Conservation (phyloP, 306 rosid genomes). For the Sphenostylis stenocarpa region DNA sequence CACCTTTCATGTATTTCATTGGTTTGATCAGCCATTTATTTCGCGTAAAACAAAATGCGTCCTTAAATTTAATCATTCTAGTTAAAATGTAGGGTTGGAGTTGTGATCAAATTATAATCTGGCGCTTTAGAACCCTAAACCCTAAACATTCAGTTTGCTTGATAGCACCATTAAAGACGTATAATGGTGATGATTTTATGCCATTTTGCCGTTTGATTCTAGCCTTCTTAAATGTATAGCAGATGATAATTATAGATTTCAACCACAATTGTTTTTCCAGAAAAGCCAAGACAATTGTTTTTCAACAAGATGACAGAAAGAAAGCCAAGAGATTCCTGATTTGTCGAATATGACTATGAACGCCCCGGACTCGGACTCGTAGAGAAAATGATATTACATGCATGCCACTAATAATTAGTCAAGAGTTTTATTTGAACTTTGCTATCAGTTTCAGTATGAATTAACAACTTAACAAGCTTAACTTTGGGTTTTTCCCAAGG, state of each 20-base stretch:
- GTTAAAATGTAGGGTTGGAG: background rate
- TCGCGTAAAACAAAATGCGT: background rate
- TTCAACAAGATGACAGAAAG: background rate
- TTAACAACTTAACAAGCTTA: too few species aligned
- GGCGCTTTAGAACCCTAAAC: background rate
- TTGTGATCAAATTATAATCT: background rate
- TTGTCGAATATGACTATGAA: too few species aligned
- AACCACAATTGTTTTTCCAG: too few species aligned
- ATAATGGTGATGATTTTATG: too few species aligned
- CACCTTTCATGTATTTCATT: background rate
- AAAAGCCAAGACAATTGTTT: too few species aligned
- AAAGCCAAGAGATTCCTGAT: too few species aligned
- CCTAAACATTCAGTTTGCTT: background rate
- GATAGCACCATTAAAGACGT: background rate
- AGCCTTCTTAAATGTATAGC: background rate
- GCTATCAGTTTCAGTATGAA: too few species aligned
- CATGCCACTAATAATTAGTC: too few species aligned
- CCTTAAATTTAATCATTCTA: background rate
- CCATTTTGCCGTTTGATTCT: background rate
- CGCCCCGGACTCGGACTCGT: too few species aligned
- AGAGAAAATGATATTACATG: too few species aligned
- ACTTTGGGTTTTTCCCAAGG: too few species aligned
- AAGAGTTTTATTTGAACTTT: too few species aligned
- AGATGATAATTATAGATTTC: background rate
- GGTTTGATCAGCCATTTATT: background rate